Evolutionary conservation across 257 asterid genomes (phyloP).

Genomic region (Catharanthus roseus): DNA sequence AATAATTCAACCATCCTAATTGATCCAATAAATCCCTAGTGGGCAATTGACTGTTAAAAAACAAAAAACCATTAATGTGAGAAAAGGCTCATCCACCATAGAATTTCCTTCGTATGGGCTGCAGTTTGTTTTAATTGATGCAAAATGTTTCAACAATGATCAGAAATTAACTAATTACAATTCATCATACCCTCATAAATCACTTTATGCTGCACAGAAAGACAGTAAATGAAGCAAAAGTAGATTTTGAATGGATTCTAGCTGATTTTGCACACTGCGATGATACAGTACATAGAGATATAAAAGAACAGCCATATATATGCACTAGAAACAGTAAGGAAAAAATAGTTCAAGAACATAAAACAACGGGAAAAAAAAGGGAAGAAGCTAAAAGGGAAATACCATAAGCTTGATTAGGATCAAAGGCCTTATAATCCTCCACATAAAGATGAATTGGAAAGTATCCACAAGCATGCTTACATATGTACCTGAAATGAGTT

Average conservation of each 20-base stretch:
- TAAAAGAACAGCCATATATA: background rate
- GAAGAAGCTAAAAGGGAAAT: slow-evolving; percentile 14
- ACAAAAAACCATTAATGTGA: too few relatives aligned
- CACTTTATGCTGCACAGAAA: background rate
- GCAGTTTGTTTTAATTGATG: background rate
- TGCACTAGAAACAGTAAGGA: background rate
- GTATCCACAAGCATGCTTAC: slow-evolving; percentile 83
- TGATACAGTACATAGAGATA: background rate
- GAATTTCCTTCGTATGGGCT: background rate
- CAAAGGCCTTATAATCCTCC: slow-evolving; percentile 90
- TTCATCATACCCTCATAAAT: background rate
- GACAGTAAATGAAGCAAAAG: background rate
- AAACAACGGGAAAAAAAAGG: background rate
- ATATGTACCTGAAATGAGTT: slow-evolving; percentile 60
- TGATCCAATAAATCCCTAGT: background rate
- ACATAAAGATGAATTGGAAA: slow-evolving; percentile 78
- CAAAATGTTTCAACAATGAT: background rate
- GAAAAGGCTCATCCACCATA: background rate
- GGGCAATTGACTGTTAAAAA: background rate
- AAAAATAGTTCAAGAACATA: background rate
- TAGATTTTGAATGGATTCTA: background rate
- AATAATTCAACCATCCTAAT: background rate
- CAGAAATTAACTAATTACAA: background rate
- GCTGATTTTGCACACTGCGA: background rate
- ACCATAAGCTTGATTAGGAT: slow-evolving; percentile 93